Percentiles rank a stretch among this genome's conserved stretches.
These are phyloP conservation scores for Boletus patriciae DNA, from an alignment of 768 basidiomycete genomes.

Conservation along the genomic window DNA sequence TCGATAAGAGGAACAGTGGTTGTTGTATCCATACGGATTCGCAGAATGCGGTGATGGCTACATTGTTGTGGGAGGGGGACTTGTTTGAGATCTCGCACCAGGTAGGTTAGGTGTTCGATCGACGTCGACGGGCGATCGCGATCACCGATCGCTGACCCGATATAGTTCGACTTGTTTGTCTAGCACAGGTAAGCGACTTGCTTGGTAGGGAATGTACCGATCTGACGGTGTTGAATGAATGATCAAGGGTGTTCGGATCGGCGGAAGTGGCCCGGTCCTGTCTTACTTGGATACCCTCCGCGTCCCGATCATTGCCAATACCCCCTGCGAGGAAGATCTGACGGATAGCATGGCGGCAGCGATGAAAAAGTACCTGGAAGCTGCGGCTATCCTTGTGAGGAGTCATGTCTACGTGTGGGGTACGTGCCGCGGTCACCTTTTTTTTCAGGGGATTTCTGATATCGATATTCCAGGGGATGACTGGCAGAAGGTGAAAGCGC, in stretches of 20 bases:
- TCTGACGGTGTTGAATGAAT: slow-evolving; percentile 48
- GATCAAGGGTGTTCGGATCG: slow-evolving; percentile 86
- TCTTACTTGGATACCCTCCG: slow-evolving; percentile 85
- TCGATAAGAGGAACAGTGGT: slow-evolving; percentile 72
- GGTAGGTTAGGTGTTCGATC: slow-evolving; percentile 39
- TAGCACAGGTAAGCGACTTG: slow-evolving; percentile 31
- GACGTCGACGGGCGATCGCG: background rate
- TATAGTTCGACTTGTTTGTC: background rate
- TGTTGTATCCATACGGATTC: slow-evolving; percentile 93
- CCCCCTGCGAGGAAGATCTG: slow-evolving; percentile 86
- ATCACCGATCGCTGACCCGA: background rate
- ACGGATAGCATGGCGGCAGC: slow-evolving; percentile 87
- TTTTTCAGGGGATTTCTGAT: slow-evolving; percentile 4
- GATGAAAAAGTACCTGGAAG: slow-evolving; percentile 76
- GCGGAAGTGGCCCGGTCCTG: slow-evolving; percentile 71
- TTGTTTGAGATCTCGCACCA: slow-evolving; percentile 86
- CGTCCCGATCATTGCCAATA: slow-evolving; percentile 89
- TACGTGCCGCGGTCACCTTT: slow-evolving; percentile 29
- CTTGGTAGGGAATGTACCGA: background rate
- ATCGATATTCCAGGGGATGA: slow-evolving; percentile 45
- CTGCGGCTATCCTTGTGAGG: slow-evolving; percentile 74
- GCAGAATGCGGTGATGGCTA: slow-evolving; percentile 88
- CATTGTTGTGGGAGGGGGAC: slow-evolving; percentile 69
- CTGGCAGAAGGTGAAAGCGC: slow-evolving; percentile 90
- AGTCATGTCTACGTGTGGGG: slow-evolving; percentile 90